Conservation (phyloP, 2,329 filamentous ascomycete species). For the Xylaria sp. region DNA sequence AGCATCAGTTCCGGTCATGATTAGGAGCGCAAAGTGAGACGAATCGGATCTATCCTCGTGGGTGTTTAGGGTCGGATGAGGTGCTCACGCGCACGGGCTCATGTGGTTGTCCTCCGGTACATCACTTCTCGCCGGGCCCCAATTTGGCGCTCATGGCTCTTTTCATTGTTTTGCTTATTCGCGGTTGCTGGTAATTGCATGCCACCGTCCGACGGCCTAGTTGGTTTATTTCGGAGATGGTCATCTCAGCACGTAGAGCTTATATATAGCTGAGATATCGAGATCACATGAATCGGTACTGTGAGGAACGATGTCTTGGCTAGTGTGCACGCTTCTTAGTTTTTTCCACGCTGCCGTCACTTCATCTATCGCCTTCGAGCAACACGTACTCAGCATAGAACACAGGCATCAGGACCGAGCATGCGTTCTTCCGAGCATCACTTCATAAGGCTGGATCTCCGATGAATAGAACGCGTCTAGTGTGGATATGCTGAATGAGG, state of each 20-base stretch:
- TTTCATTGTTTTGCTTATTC: background rate
- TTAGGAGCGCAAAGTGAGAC: background rate
- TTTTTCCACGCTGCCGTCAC: background rate
- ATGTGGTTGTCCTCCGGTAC: conserved; percentile 1
- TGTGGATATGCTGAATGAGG: too few relatives aligned
- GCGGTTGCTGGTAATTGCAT: conserved; percentile 3
- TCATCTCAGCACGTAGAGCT: background rate
- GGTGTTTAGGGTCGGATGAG: conserved; percentile 26
- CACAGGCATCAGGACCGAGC: too few relatives aligned
- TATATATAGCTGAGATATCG: background rate
- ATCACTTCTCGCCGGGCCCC: background rate
- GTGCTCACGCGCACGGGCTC: conserved; percentile 30
- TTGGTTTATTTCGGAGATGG: conserved; percentile 3
- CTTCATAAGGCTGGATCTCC: too few relatives aligned
- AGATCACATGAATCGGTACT: conserved; percentile 16
- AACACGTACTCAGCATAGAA: too few relatives aligned
- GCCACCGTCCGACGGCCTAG: background rate
- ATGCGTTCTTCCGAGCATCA: too few relatives aligned
- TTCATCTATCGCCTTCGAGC: background rate
- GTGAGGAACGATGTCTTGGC: conserved; percentile 22
- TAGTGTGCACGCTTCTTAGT: background rate
- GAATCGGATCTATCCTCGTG: conserved; percentile 14
- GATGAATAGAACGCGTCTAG: too few relatives aligned
- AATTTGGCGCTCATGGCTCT: background rate
- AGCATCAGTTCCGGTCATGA: conserved; percentile 2